A percentile compares a stretch with the other conserved stretches of the same genome.
Evolutionary conservation across 164 flowering plant species (phyloP).

Genomic region (Stephania japonica): DNA sequence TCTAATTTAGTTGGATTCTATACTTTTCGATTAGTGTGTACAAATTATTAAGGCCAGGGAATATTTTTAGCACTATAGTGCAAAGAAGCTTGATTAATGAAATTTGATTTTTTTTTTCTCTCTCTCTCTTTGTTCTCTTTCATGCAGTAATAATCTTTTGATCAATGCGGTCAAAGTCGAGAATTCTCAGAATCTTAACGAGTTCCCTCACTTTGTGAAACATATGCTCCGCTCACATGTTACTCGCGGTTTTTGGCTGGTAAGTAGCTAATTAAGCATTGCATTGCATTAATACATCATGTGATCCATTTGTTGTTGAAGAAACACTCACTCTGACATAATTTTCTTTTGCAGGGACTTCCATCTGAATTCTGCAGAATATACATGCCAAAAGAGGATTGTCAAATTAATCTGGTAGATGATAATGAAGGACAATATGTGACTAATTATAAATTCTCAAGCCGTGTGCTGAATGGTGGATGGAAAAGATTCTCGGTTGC

Average conservation of each 20-base stretch:
- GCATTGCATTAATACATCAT: not conserved
- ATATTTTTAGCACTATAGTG: too few species aligned
- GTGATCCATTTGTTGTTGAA: not conserved
- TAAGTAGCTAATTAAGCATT: slow-evolving; percentile 6
- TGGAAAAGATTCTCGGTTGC: slow-evolving; percentile 6
- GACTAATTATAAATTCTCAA: not conserved
- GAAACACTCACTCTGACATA: not conserved
- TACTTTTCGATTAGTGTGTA: too few species aligned
- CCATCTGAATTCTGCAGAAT: not conserved
- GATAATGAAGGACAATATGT: not conserved
- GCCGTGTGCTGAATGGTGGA: not conserved
- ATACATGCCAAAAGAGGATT: not conserved
- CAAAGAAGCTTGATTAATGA: too few species aligned
- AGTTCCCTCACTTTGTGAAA: slow-evolving; percentile 35
- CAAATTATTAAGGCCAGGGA: too few species aligned
- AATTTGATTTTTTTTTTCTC: too few species aligned
- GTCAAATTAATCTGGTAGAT: not conserved
- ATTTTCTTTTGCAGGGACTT: slow-evolving; percentile 1
- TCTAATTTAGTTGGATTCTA: too few species aligned
- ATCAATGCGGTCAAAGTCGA: slow-evolving; percentile 12
- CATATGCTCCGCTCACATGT: slow-evolving; percentile 39
- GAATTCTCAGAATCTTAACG: slow-evolving; percentile 14
- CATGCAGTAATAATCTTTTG: not conserved
- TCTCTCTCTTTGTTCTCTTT: too few species aligned
- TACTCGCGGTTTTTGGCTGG: slow-evolving; percentile 33